Percentiles rank a stretch among this genome's conserved stretches.
Conservation (phyloP, 2,329 filamentous ascomycete species). For the Akanthomyces uredinophilus region DNA sequence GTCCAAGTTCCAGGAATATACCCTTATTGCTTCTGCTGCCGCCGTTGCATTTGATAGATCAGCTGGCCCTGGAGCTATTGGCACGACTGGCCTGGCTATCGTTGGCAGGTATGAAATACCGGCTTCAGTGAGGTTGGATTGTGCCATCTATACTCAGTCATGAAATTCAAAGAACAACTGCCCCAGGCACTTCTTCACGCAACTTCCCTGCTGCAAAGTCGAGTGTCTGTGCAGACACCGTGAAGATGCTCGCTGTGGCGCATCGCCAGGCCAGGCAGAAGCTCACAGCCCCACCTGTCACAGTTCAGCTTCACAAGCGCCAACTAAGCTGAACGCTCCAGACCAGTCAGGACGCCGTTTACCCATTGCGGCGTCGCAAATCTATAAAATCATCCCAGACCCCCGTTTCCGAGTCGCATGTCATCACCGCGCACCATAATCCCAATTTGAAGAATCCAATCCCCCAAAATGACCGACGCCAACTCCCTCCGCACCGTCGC, state of each 20-base stretch:
- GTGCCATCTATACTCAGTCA: too few species aligned
- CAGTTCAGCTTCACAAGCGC: background rate
- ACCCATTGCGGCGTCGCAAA: background rate
- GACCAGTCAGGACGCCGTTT: background rate
- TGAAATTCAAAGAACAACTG: too few species aligned
- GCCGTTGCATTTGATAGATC: too few species aligned
- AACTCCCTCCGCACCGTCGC: conserved; percentile 13
- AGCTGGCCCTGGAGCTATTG: too few species aligned
- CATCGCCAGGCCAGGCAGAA: conserved; percentile 1
- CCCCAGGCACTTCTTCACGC: background rate
- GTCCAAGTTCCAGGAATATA: too few species aligned
- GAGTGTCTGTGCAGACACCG: background rate
- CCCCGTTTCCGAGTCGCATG: background rate
- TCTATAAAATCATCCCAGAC: background rate
- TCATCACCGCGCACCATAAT: background rate
- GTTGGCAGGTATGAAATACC: too few species aligned
- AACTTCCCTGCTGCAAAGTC: background rate
- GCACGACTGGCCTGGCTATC: too few species aligned
- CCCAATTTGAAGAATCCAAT: background rate
- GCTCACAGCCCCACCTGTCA: background rate
- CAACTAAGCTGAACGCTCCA: background rate
- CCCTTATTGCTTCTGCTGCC: too few species aligned
- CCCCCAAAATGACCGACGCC: background rate
- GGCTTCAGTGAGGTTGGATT: too few species aligned
- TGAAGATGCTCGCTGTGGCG: background rate